Evolutionary conservation across 805 yeast species (phyloP), one percentile per base, ranked within the genome.

Genomic region (Kockiozyma suomiensis): DNA sequence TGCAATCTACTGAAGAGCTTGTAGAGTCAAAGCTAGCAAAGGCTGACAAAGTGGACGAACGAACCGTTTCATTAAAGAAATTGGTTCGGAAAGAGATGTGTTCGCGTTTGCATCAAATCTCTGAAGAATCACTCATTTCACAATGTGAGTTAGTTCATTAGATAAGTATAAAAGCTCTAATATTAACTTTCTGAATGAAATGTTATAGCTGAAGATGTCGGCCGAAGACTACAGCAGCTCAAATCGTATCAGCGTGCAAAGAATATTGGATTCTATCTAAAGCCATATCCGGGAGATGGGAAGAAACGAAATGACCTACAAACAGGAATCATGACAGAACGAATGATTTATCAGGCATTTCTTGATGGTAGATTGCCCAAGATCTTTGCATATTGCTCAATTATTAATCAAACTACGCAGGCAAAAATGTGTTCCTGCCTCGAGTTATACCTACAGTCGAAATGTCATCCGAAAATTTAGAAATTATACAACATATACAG

Each of bases 371-470:
- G 6, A 42, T 23, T 10, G 23, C 28, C 10, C 4, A 10, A 8
- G 3, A 46, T 17, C 12, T 17, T 23, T 30, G 37, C n/a, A 12
- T 3, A 1, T 15, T 1, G 50, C n/a, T n/a, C n/a, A 2, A 17
- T 3, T 38, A n/a, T 21, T 41, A 21, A 41, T 21, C 25, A 8
- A 4, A 19, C 4, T 21, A 2, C 5, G 1, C 28, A 48, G 51
- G 53, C 5, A 49, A 49, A 17, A 49, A 49, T 12, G 53, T 49
- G 21, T 49, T 49, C n/a, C 21, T 49, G 28, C 53, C 53, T 4
- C 43, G 43, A 37, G 35, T 35, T 19, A 37, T 37, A 8, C 53
- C 53, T 1, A 35, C 23, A 25, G n/a, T 37, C 23, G 53, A 49
- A 10, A 35, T 49, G 53, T 5, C 19, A 6, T 32, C 43, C 6